Evolutionary conservation across 2,329 filamentous ascomycete genomes (phyloP).

Genomic region (Penicillium decumbens): DNA sequence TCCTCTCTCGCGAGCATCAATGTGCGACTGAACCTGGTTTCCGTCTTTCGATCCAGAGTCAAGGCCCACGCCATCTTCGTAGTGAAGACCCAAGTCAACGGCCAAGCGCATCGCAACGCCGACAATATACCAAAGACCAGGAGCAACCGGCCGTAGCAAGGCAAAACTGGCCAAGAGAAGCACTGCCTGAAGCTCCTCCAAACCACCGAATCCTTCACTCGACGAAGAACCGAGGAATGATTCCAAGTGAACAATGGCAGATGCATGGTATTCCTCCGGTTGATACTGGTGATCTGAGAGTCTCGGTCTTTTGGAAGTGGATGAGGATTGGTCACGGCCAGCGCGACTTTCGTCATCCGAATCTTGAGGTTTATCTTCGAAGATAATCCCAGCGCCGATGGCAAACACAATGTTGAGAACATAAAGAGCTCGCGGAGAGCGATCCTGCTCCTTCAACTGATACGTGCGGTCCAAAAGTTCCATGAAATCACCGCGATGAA

Average conservation of each 20-base stretch:
- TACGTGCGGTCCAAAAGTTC: conserved; percentile 81
- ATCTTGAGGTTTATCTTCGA: conserved; percentile 49
- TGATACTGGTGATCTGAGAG: conserved; percentile 61
- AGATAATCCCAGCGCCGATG: conserved; percentile 88
- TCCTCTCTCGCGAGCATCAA: conserved; percentile 56
- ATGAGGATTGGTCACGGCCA: conserved; percentile 24
- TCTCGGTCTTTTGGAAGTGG: conserved; percentile 48
- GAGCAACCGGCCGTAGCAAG: conserved; percentile 81
- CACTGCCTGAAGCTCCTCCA: conserved; percentile 93
- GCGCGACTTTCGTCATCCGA: conserved; percentile 24
- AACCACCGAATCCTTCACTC: conserved; percentile 66
- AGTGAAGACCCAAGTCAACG: conserved; percentile 86
- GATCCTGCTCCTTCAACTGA: conserved; percentile 58
- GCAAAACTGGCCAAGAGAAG: conserved; percentile 87
- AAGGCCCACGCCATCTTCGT: conserved; percentile 75
- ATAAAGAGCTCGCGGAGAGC: conserved; percentile 79
- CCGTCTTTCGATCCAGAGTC: conserved; percentile 45
- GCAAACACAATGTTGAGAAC: conserved; percentile 96
- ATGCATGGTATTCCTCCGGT: conserved; percentile 93
- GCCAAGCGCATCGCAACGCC: conserved; percentile 87
- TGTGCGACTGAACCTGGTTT: conserved; percentile 31
- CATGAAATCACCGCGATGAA: conserved; percentile 87
- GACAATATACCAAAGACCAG: conserved; percentile 94
- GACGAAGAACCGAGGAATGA: conserved; percentile 65
- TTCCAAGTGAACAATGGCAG: conserved; percentile 86